Evolutionary conservation across 805 yeast species (phyloP).

Genomic region (Alloascoidea africana): DNA sequence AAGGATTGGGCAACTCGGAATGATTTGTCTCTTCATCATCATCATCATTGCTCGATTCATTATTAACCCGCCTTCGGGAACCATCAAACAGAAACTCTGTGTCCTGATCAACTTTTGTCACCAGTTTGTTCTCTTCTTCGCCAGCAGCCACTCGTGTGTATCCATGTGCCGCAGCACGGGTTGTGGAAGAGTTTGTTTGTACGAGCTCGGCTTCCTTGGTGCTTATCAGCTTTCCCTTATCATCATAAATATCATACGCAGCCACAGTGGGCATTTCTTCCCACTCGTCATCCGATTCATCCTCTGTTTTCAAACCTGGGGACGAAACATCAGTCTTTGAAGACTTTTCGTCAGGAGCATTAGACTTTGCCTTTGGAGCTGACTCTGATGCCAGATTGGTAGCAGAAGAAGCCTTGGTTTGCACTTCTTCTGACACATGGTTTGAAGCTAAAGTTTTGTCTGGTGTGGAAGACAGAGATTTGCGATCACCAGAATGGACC

Average conservation of each 20-base stretch:
- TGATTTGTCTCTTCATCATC: constrained; percentile 23
- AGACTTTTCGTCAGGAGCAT: too few relatives aligned
- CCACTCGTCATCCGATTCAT: constrained; percentile 49
- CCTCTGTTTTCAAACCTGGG: constrained; percentile 9
- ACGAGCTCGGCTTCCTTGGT: constrained; percentile 10
- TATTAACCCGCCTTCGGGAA: too few relatives aligned
- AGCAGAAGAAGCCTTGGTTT: too few relatives aligned
- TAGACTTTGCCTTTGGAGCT: too few relatives aligned
- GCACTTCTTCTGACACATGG: too few relatives aligned
- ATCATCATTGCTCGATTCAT: constrained; percentile 12
- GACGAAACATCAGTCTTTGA: not conserved
- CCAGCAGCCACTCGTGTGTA: constrained; percentile 84
- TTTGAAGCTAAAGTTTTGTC: too few relatives aligned
- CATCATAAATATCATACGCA: constrained; percentile 63
- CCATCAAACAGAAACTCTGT: constrained; percentile 44
- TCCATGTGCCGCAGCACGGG: constrained; percentile 40
- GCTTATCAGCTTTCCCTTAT: constrained; percentile 32
- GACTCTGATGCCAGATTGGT: too few relatives aligned
- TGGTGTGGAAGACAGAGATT: too few relatives aligned
- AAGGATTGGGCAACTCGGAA: constrained; percentile 24
- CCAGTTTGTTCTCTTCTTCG: constrained; percentile 67
- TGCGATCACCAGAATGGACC: too few relatives aligned
- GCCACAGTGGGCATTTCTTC: constrained; percentile 76
- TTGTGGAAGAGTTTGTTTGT: constrained; percentile 11
- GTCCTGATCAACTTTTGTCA: constrained; percentile 30